Evolutionary conservation across 176 grass and related monocot genomes (phyloP).

Genomic region (Oryza longistaminata): DNA sequence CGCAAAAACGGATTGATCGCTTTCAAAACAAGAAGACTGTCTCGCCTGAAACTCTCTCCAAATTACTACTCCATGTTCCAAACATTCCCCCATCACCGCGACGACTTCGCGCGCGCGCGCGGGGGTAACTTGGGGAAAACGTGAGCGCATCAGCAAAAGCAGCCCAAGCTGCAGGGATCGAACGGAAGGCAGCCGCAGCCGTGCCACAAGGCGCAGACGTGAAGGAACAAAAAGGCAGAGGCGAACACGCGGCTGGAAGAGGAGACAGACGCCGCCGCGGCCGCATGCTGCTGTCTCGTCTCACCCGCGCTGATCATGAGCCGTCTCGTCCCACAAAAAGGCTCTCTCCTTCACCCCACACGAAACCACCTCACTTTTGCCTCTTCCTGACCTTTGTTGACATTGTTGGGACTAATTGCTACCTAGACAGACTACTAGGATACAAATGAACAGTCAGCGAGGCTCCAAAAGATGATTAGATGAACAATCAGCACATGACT

Average conservation of each 20-base stretch:
- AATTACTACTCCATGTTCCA: too few species aligned
- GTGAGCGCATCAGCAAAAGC: not conserved
- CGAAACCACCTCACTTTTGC: not conserved
- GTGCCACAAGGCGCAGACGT: not conserved
- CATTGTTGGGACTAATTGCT: not conserved
- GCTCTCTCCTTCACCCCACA: not conserved
- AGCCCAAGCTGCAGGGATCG: too few species aligned
- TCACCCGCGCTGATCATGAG: not conserved
- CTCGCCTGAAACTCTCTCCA: too few species aligned
- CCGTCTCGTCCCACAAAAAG: not conserved
- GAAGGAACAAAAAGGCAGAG: slow-evolving; percentile 9
- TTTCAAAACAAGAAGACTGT: too few species aligned
- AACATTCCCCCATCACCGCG: too few species aligned
- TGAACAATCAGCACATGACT: not conserved
- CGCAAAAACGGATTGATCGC: too few species aligned
- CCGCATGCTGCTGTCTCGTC: not conserved
- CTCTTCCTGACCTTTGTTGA: not conserved
- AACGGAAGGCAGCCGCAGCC: not conserved
- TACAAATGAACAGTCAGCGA: not conserved
- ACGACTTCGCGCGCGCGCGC: too few species aligned
- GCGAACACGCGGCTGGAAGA: too few species aligned
- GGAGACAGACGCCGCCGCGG: not conserved
- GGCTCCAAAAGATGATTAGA: not conserved
- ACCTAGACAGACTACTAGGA: not conserved
- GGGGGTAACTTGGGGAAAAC: not conserved